phyloP scores from a whole-genome alignment of 441 rosid genomes.

The Aleurites moluccanus region DNA sequence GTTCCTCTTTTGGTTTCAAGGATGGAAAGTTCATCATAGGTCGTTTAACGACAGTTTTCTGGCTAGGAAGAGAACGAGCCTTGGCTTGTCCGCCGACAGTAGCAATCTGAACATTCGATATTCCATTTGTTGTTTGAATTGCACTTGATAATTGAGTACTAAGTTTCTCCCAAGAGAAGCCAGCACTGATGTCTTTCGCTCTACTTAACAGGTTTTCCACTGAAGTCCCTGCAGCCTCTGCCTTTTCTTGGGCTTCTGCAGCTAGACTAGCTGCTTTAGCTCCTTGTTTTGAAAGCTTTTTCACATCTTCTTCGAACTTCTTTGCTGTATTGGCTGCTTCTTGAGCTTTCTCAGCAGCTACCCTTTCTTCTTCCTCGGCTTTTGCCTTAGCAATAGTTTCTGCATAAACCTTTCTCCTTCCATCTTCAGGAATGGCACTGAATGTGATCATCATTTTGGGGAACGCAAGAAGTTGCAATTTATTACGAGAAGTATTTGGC shows the following conservation, averaged over 20 bases:
- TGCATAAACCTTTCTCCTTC: conserved; percentile 73
- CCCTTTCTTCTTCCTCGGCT: conserved; percentile 65
- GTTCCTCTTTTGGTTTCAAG: conserved; percentile 31
- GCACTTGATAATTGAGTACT: conserved; percentile 63
- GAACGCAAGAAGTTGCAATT: not conserved
- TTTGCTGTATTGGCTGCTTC: conserved; percentile 56
- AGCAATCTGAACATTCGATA: conserved; percentile 68
- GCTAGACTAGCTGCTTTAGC: conserved; percentile 53
- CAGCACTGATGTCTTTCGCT: conserved; percentile 69
- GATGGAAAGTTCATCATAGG: conserved; percentile 25
- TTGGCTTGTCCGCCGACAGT: conserved; percentile 83
- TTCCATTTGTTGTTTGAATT: conserved; percentile 38
- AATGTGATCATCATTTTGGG: conserved; percentile 8
- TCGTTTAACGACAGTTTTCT: conserved; percentile 60
- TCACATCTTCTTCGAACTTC: conserved; percentile 50
- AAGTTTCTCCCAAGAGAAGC: conserved; percentile 68
- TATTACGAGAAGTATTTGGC: no score
- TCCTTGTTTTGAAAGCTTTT: conserved; percentile 58
- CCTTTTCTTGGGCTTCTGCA: conserved; percentile 61
- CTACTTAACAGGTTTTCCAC: conserved; percentile 50
- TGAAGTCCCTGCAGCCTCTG: conserved; percentile 51
- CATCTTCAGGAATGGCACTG: conserved; percentile 85
- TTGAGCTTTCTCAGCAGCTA: conserved; percentile 57
- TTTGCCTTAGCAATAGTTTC: conserved; percentile 59
- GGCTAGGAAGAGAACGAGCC: conserved; percentile 61